Base-by-base conservation (phyloP, 2,329 filamentous ascomycete species). In the Aspergillus sp. region DNA sequence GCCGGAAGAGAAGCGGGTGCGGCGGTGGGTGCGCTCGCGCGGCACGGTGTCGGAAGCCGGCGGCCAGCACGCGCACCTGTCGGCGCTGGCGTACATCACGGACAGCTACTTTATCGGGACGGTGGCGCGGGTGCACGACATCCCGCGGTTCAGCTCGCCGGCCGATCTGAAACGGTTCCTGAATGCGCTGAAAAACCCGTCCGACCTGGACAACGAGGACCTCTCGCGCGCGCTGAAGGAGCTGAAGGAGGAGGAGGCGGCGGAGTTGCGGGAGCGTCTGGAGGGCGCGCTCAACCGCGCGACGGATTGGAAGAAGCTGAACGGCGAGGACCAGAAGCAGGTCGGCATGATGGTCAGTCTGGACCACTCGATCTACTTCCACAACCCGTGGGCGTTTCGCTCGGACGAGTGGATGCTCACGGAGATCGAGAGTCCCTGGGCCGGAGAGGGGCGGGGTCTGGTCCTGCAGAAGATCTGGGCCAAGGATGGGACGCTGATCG, bases 71-170 rank as follows among this genome's bases (percentile, higher is more conserved):
- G 90, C 91, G 10, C 92, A 97, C 68, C 78, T 97, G 32, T 88
- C 84, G 34, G 94, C 94, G 7, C 79, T 99, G 56, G 93, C 93
- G 20, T 99, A 97, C 76, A 89, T 97, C 77, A 90, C 87, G 21
- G 93, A 97, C 74, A 88, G 83, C 67, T 94, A 89, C 76, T 97
- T 99, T 74, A 92, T 97, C 70, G 92, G 89, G 36, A 97, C 92
- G 2, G 84, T 97, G 6, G 80, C 87, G 23, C 84, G 90, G 17
- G 86, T 92, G 50, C 92, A 97, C 71, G 81, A 84, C 52, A 80
- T 97, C 32, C 92, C 88, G 82, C 81, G 89, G 13, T 90, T 89
- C 68, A 83, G 81, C 1, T 81, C 76, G 11, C 78, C 79, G 2
- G 73, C 61, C 3, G 72, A 74, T 47, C 66, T 78, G 20, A 63